phyloP scores from a whole-genome alignment of 129 eudicot genomes.

The Lactuca saligna region DNA sequence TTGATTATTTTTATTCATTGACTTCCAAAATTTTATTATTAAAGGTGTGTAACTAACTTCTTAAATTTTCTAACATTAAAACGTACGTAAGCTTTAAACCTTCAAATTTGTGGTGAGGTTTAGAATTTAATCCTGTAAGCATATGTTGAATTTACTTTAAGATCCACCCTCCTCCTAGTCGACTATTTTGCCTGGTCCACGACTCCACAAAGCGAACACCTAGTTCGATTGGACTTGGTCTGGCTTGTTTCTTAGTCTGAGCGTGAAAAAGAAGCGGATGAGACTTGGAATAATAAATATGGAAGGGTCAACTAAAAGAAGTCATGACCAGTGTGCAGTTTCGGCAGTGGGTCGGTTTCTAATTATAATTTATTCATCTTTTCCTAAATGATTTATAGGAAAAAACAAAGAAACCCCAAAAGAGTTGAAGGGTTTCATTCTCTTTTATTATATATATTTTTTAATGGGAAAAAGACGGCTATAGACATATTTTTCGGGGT shows the following conservation, averaged over 20 bases:
- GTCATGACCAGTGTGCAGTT: not conserved
- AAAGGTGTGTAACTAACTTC: too few relatives aligned
- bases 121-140: too few relatives aligned
- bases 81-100: too few relatives aligned
- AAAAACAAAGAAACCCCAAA: not conserved
- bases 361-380: not conserved
- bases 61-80: too few relatives aligned
- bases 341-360: not conserved
- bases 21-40: too few relatives aligned
- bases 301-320: not conserved
- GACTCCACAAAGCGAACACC: not conserved
- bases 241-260: not conserved
- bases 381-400: not conserved
- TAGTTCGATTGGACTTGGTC: not conserved
- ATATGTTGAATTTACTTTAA: too few relatives aligned
- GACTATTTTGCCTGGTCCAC: not conserved
- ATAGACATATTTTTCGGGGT: too few relatives aligned
- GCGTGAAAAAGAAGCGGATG: slow-evolving; percentile 1
- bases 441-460: not conserved
- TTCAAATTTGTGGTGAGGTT: too few relatives aligned
- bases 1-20: too few relatives aligned
- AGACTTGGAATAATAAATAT: not conserved
- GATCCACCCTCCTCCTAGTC: not conserved
- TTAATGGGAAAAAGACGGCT: too few relatives aligned
- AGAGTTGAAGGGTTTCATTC: not conserved